Percentiles rank a stretch among this genome's conserved stretches.
Conservation (phyloP, 306 rosid genomes). For the Malus sylvestris region DNA sequence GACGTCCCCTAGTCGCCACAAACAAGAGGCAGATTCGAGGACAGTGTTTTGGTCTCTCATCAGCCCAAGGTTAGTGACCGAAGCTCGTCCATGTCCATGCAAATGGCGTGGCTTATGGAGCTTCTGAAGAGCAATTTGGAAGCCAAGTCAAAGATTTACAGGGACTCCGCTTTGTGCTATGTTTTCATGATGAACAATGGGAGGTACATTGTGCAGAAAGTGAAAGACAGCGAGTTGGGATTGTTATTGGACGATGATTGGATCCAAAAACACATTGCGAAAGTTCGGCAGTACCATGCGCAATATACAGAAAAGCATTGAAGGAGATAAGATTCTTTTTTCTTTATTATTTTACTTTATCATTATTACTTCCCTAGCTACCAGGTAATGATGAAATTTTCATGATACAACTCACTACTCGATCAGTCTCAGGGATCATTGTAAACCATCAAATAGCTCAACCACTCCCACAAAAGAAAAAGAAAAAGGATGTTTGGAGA, state of each 20-base stretch:
- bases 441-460: too few relatives aligned
- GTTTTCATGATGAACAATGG: constrained; percentile 90
- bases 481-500: too few relatives aligned
- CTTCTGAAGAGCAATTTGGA: constrained; percentile 78
- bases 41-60: constrained; percentile 30
- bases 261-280: constrained; percentile 71
- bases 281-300: constrained; percentile 52
- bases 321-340: too few relatives aligned
- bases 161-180: constrained; percentile 55
- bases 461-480: too few relatives aligned
- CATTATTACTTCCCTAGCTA: too few relatives aligned
- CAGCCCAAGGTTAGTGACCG: constrained; percentile 46
- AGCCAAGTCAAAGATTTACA: constrained; percentile 75
- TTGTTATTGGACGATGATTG: constrained; percentile 75
- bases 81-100: constrained; percentile 52
- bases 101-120: constrained; percentile 92
- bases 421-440: too few relatives aligned
- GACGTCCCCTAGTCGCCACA: constrained; percentile 42
- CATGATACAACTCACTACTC: too few relatives aligned
- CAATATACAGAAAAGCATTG: too few relatives aligned
- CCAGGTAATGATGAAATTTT: too few relatives aligned
- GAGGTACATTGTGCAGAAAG: constrained; percentile 76
- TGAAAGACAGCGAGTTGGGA: constrained; percentile 67
- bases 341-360: too few relatives aligned
- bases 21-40: constrained; percentile 61